Conservation (phyloP, 1,284 basidiomycete species). For the Pyrrhoderma noxium region DNA sequence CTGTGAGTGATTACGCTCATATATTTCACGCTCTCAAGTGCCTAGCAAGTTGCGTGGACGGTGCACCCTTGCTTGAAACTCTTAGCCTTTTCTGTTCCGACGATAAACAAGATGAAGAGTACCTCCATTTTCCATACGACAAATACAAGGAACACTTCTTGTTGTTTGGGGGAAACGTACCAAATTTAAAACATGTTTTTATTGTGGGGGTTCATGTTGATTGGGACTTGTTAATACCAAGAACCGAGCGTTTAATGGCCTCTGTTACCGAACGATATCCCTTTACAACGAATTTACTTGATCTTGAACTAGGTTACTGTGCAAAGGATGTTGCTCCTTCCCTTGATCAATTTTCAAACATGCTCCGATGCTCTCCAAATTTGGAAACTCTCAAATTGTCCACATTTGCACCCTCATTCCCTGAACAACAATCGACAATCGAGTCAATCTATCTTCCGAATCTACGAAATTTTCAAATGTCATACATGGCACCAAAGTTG, state of each 20-base stretch:
- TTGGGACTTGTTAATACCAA: constrained; percentile 37
- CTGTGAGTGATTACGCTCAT: constrained; percentile 36
- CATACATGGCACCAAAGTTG: constrained; percentile 38
- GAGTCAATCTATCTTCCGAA: constrained; percentile 38
- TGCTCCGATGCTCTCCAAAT: constrained; percentile 42
- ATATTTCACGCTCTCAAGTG: constrained; percentile 38
- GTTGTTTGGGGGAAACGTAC: constrained; percentile 46
- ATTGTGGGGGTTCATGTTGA: constrained; percentile 61
- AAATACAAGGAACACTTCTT: constrained; percentile 27
- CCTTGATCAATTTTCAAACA: constrained; percentile 39
- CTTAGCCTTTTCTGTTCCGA: constrained; percentile 44
- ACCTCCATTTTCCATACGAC: constrained; percentile 32
- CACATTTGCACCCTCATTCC: constrained; percentile 41
- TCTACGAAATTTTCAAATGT: constrained; percentile 41
- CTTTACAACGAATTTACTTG: constrained; percentile 36
- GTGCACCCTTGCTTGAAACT: constrained; percentile 36
- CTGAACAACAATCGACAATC: constrained; percentile 22
- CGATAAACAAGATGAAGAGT: constrained; percentile 30
- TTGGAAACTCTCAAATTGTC: constrained; percentile 42
- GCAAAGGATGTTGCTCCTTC: constrained; percentile 48
- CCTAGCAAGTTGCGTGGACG: constrained; percentile 34
- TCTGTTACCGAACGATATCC: constrained; percentile 19
- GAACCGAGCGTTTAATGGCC: background rate
- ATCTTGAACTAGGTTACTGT: constrained; percentile 52
- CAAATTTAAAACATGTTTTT: constrained; percentile 37